Evolutionary conservation across 139 green algal species (phyloP).

Genomic region (Nannochloris sp.): DNA sequence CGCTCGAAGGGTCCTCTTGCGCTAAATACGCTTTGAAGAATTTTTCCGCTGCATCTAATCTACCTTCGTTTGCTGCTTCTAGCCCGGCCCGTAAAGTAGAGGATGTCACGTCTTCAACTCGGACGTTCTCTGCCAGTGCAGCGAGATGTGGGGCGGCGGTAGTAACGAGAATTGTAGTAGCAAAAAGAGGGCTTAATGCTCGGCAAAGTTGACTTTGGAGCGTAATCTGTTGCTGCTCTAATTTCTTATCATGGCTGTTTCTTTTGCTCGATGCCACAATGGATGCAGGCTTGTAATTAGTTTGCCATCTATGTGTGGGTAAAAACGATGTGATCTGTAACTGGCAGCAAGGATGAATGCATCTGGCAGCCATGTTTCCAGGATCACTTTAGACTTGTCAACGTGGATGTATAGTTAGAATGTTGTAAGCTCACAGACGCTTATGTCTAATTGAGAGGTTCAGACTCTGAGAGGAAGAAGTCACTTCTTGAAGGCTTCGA

Average conservation of each 20-base stretch:
- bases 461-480: too few relatives aligned
- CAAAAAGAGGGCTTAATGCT: background rate
- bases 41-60: slow-evolving; percentile 13
- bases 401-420: too few relatives aligned
- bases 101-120: slow-evolving; percentile 23
- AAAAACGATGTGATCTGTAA: too few relatives aligned
- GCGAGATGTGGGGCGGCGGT: background rate
- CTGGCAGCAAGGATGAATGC: too few relatives aligned
- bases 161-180: background rate
- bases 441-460: too few relatives aligned
- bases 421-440: too few relatives aligned
- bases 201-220: background rate
- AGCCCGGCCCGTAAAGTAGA: slow-evolving; percentile 14
- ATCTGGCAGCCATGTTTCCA: background rate
- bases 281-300: too few relatives aligned
- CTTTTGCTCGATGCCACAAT: too few relatives aligned
- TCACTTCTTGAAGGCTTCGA: too few relatives aligned
- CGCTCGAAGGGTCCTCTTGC: slow-evolving; percentile 8
- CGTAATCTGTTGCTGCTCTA: too few relatives aligned
- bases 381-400: background rate
- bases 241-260: too few relatives aligned
- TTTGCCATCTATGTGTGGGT: too few relatives aligned
- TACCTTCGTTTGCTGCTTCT: slow-evolving; percentile 4
- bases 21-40: slow-evolving; percentile 27
- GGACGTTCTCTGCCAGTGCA: slow-evolving; percentile 11